Conservation (phyloP, 2,329 filamentous ascomycete species). For the Colletotrichum filicis region DNA sequence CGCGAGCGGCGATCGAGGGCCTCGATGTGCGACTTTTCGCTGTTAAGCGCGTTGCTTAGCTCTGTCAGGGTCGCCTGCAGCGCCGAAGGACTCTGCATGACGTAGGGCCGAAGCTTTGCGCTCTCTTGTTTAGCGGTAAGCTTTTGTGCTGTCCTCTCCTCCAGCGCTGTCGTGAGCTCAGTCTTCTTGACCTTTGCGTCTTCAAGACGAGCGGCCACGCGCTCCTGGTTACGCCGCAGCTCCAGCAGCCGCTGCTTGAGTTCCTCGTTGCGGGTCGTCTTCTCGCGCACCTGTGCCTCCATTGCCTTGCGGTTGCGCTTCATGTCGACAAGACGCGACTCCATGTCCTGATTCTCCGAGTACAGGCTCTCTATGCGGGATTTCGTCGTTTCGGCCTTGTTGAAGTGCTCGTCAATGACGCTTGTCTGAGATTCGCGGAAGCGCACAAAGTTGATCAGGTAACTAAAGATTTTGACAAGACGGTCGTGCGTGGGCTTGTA, state of each 20-base stretch:
- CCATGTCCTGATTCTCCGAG: slow-evolving; percentile 87
- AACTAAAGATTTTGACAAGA: slow-evolving; percentile 94
- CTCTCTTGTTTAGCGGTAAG: slow-evolving; percentile 84
- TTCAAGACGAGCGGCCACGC: slow-evolving; percentile 84
- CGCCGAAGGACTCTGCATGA: slow-evolving; percentile 85
- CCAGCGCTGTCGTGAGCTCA: slow-evolving; percentile 76
- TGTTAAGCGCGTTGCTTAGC: slow-evolving; percentile 79
- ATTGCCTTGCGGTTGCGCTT: slow-evolving; percentile 81
- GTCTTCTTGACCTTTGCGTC: slow-evolving; percentile 84
- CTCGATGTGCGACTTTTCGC: slow-evolving; percentile 88
- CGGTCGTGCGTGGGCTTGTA: slow-evolving; percentile 91
- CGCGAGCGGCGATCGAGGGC: slow-evolving; percentile 86
- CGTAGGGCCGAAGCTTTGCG: slow-evolving; percentile 90
- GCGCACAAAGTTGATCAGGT: slow-evolving; percentile 98
- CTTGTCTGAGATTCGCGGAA: slow-evolving; percentile 93
- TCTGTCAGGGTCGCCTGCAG: slow-evolving; percentile 86
- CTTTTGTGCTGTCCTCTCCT: slow-evolving; percentile 77
- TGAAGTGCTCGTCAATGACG: slow-evolving; percentile 93
- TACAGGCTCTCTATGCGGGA: slow-evolving; percentile 88
- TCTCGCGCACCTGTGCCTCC: slow-evolving; percentile 84
- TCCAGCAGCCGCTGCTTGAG: slow-evolving; percentile 85
- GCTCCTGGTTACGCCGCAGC: slow-evolving; percentile 83
- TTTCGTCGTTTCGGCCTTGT: slow-evolving; percentile 88
- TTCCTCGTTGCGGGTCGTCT: slow-evolving; percentile 86
- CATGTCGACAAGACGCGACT: slow-evolving; percentile 83